Conservation (phyloP, 306 rosid species). For the Rubus idaeus region DNA sequence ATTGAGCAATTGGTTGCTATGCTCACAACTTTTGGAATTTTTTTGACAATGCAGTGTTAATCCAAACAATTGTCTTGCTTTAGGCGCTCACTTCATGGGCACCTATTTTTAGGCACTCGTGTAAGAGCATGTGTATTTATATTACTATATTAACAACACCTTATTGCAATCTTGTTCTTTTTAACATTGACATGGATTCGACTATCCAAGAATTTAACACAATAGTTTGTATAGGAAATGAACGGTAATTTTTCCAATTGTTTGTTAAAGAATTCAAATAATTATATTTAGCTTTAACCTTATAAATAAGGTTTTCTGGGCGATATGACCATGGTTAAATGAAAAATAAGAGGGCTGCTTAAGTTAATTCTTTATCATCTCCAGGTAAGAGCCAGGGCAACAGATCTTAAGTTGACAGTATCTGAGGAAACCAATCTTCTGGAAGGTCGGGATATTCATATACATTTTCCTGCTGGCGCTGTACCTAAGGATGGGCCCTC, state of each 20-base stretch:
- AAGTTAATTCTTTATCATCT: not conserved
- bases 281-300: not conserved
- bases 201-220: not conserved
- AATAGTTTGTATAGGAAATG: not conserved
- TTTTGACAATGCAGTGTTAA: not conserved
- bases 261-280: not conserved
- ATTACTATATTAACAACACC: not conserved
- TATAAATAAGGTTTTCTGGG: not conserved
- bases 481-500: constrained; percentile 99
- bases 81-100: not conserved
- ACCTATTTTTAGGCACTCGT: not conserved
- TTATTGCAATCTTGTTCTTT: not conserved
- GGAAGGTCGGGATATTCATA: constrained; percentile 91
- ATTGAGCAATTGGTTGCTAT: not conserved
- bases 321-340: not conserved
- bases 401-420: constrained; percentile 71
- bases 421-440: constrained; percentile 60
- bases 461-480: constrained; percentile 99
- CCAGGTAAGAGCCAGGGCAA: constrained; percentile 85
- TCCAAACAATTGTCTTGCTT: not conserved
- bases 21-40: too few species aligned
- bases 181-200: not conserved
- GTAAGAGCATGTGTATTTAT: not conserved
- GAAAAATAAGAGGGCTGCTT: not conserved
- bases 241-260: not conserved